Conservation (phyloP, 1,139 yeast genomes). For the Pichia sp. region DNA sequence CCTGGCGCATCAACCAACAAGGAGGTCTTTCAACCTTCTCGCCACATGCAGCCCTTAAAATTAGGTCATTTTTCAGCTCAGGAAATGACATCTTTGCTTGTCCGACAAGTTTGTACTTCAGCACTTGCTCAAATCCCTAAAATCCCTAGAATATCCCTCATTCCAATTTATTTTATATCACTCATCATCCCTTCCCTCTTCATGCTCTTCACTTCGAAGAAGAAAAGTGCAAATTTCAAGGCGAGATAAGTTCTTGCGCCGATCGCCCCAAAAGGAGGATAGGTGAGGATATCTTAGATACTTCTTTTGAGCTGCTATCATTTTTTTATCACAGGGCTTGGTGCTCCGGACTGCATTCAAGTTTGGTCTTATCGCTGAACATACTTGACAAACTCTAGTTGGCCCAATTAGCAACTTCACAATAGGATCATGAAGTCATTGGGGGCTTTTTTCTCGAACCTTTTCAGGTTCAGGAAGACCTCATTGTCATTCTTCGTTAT, state of each 20-base stretch:
- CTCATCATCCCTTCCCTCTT: neutral
- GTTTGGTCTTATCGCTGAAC: neutral
- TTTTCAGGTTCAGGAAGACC: conserved; percentile 16
- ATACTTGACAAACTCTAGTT: neutral
- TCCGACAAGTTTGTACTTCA: neutral
- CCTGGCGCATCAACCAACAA: conserved; percentile 96
- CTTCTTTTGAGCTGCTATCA: neutral
- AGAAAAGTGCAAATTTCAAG: neutral
- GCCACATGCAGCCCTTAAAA: conserved; percentile 80
- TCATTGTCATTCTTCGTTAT: conserved; percentile 9
- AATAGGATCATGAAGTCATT: conserved; percentile 1
- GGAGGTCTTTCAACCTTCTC: conserved; percentile 96
- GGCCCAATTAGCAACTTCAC: neutral
- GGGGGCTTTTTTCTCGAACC: neutral
- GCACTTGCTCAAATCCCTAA: neutral
- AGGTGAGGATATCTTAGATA: neutral
- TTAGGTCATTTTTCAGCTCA: conserved; percentile 78
- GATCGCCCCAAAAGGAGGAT: neutral
- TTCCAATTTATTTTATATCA: neutral
- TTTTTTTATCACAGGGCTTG: neutral
- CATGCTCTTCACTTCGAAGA: neutral
- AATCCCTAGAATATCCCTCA: neutral
- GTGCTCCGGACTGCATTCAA: neutral
- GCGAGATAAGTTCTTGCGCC: neutral
- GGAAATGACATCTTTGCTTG: conserved; percentile 42